Percentiles rank a stretch among this genome's conserved stretches.
Evolutionary conservation across 805 yeast genomes (phyloP).

Genomic region (Saccharomyces kudriavzevii): DNA sequence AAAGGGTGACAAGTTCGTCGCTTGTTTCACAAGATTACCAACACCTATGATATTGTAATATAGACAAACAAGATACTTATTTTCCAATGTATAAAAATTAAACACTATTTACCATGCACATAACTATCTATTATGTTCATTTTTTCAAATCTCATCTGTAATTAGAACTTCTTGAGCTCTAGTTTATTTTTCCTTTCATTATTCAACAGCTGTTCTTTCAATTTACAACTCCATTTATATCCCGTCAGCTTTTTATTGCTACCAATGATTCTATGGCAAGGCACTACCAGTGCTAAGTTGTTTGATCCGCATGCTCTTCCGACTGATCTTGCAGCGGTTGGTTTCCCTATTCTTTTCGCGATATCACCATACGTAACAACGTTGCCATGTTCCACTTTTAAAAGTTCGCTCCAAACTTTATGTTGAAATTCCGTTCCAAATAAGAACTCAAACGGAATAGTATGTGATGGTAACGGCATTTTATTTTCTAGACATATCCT

Average conservation of each 20-base stretch:
- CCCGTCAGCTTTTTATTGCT: slow-evolving; percentile 30
- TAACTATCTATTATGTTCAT: neutral
- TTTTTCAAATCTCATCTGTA: neutral
- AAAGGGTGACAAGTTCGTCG: slow-evolving; percentile 77
- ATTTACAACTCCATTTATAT: slow-evolving; percentile 33
- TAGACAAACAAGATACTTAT: neutral
- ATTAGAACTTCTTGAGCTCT: neutral
- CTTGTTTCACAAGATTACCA: slow-evolving; percentile 74
- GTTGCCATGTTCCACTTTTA: slow-evolving; percentile 25
- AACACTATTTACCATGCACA: neutral
- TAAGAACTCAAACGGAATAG: slow-evolving; percentile 20
- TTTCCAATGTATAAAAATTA: neutral
- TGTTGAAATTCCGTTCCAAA: slow-evolving; percentile 36
- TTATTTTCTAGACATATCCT: neutral
- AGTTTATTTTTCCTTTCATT: slow-evolving; percentile 6
- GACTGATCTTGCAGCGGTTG: slow-evolving; percentile 32
- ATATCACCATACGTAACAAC: slow-evolving; percentile 30
- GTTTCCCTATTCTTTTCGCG: slow-evolving; percentile 28
- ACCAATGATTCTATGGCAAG: slow-evolving; percentile 38
- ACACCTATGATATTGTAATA: slow-evolving; percentile 33
- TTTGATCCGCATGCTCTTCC: slow-evolving; percentile 38
- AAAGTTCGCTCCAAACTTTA: slow-evolving; percentile 33
- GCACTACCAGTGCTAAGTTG: slow-evolving; percentile 33
- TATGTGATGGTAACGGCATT: neutral
- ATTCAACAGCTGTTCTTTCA: slow-evolving; percentile 27